These are phyloP conservation scores for Mycena kentingensis DNA, from an alignment of 768 basidiomycete genomes.

Conservation along the genomic window DNA sequence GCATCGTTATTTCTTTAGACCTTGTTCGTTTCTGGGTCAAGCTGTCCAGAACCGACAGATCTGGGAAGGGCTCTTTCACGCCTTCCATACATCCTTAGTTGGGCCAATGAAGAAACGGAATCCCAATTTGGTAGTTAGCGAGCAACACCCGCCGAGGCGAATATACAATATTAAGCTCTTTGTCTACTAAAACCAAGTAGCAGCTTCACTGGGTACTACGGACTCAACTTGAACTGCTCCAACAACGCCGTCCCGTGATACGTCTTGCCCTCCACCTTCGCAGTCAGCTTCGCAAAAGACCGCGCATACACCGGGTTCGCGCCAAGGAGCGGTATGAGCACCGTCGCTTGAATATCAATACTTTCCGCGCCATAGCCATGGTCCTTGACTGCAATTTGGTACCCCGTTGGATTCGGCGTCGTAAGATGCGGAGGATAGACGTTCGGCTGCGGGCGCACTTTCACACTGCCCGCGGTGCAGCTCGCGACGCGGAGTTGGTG, in stretches of 20 bases:
- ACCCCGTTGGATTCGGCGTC: not conserved
- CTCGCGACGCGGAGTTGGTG: not conserved
- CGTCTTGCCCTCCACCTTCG: not conserved
- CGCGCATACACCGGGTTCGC: not conserved
- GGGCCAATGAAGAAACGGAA: no score
- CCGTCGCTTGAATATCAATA: not conserved
- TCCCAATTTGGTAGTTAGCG: no score
- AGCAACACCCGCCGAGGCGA: no score
- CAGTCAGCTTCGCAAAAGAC: not conserved
- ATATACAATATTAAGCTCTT: no score
- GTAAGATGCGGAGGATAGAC: not conserved
- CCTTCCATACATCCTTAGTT: no score
- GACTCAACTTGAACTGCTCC: slow-evolving; percentile 38
- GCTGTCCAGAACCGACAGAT: no score
- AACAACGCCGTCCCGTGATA: not conserved
- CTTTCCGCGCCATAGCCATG: no score
- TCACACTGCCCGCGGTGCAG: not conserved
- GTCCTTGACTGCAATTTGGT: not conserved
- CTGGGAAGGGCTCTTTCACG: no score
- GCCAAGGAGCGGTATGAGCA: not conserved
- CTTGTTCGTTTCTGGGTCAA: no score
- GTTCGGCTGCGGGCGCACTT: not conserved
- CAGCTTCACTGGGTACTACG: no score
- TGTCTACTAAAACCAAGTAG: no score
- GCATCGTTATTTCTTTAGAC: no score